Evolutionary conservation across 495 filamentous ascomycete genomes (phyloP).

Genomic region (Penicillium atrosanguineum): DNA sequence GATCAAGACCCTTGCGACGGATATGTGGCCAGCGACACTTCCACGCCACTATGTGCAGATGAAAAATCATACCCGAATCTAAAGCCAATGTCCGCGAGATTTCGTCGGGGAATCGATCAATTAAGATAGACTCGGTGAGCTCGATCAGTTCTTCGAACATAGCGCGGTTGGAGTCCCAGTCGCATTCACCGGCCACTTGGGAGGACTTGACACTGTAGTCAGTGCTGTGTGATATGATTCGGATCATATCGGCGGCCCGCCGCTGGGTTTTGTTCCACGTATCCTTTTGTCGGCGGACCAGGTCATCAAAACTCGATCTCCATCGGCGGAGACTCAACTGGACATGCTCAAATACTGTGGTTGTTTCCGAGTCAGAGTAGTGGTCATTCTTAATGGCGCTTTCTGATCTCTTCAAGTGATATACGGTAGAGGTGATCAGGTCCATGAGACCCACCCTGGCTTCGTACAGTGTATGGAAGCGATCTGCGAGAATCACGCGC

Average conservation of each 20-base stretch:
- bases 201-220: slow-evolving; percentile 8
- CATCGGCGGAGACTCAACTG: slow-evolving; percentile 2
- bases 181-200: slow-evolving; percentile 6
- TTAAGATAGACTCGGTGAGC: slow-evolving; percentile 6
- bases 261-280: slow-evolving; percentile 12
- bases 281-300: slow-evolving; percentile 5
- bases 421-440: slow-evolving; percentile 9
- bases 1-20: slow-evolving; percentile 15
- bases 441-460: slow-evolving; percentile 18
- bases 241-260: slow-evolving; percentile 10
- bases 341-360: neutral
- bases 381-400: neutral
- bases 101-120: slow-evolving; percentile 9
- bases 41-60: slow-evolving; percentile 19
- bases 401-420: slow-evolving; percentile 1
- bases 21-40: slow-evolving; percentile 18
- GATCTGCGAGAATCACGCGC: slow-evolving; percentile 1
- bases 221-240: slow-evolving; percentile 6
- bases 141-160: slow-evolving; percentile 11
- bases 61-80: slow-evolving; percentile 18
- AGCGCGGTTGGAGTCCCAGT: slow-evolving; percentile 10
- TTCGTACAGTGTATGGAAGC: slow-evolving; percentile 14
- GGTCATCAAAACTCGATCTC: slow-evolving; percentile 17
- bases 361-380: neutral
- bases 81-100: slow-evolving; percentile 9